These are phyloP conservation scores for Protomyces inouyei DNA, from an alignment of 1,139 yeast genomes.

Conservation along the genomic window DNA sequence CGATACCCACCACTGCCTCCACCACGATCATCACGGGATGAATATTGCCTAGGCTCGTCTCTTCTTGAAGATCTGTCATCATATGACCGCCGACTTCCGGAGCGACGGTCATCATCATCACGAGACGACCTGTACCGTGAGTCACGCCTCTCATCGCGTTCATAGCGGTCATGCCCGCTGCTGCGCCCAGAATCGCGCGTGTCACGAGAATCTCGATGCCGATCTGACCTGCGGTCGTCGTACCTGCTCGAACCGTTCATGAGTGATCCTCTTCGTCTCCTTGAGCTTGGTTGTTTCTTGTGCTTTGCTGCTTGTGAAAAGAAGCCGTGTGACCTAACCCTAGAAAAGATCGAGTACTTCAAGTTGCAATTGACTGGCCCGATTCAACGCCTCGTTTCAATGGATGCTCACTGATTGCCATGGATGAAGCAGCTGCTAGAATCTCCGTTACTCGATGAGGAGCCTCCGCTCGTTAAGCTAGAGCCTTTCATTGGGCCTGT, in stretches of 20 bases:
- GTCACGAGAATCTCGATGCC: conserved; percentile 32
- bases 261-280: background rate
- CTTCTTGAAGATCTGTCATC: conserved; percentile 9
- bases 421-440: background rate
- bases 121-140: conserved; percentile 25
- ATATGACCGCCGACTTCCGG: background rate
- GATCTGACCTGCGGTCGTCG: conserved; percentile 22
- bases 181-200: conserved; percentile 33
- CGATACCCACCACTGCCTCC: conserved; percentile 28
- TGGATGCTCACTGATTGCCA: no score
- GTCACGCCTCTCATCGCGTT: conserved; percentile 29
- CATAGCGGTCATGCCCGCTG: conserved; percentile 33
- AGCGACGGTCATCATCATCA: conserved; percentile 29
- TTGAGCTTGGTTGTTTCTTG: background rate
- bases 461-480: background rate
- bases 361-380: no score
- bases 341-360: no score
- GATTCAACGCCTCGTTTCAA: no score
- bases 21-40: conserved; percentile 29
- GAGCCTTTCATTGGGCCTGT: background rate
- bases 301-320: no score
- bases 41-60: conserved; percentile 28
- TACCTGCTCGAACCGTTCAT: conserved; percentile 5
- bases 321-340: no score
- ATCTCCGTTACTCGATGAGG: background rate